These are phyloP conservation scores for Pythium diclinum DNA, from an alignment of 352 stramenopile genomes.

Conservation along the genomic window DNA sequence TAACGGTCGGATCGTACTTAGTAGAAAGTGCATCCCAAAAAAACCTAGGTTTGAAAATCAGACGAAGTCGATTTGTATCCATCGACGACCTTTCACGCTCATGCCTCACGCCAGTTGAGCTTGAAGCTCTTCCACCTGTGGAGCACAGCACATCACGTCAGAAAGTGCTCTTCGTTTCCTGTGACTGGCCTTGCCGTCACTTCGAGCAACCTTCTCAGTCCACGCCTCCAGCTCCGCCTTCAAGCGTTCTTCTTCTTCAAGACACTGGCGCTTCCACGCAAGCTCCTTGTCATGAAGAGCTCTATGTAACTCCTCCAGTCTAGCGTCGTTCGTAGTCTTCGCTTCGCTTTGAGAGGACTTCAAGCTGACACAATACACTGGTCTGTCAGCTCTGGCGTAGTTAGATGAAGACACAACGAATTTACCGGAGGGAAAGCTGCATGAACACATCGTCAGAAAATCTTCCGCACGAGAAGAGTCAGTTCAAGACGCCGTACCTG, in stretches of 20 bases:
- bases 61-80: neutral
- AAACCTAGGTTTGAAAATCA: neutral
- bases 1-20: constrained; percentile 3
- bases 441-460: neutral
- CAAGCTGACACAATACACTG: neutral
- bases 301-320: neutral
- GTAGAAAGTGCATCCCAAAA: neutral
- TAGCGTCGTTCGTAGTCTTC: neutral
- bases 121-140: constrained; percentile 14
- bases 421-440: neutral
- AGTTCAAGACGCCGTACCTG: constrained; percentile 5
- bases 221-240: constrained; percentile 20
- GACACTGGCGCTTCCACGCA: constrained; percentile 19
- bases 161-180: neutral
- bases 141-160: neutral
- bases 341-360: constrained; percentile 1
- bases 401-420: neutral
- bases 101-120: constrained; percentile 4
- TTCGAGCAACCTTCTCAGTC: constrained; percentile 19
- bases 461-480: neutral
- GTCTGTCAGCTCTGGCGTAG: neutral
- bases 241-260: constrained; percentile 21
- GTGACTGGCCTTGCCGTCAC: neutral
- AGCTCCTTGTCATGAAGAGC: constrained; percentile 16
- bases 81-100: constrained; percentile 2